phyloP scores from a whole-genome alignment of 306 rosid species.

The Vigna radiata region DNA sequence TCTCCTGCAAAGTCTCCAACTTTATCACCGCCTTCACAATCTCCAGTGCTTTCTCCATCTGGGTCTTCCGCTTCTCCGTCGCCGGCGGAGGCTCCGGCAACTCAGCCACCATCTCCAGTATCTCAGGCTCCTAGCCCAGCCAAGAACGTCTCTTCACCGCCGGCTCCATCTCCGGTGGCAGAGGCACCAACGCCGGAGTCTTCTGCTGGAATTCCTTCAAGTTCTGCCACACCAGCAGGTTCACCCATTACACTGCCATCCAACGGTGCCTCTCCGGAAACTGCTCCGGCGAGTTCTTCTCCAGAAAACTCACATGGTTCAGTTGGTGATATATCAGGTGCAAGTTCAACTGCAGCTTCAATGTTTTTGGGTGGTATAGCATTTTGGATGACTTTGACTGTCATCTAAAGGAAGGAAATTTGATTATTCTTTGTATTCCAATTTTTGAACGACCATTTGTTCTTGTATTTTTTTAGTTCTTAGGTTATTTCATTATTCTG shows the following conservation, averaged over 20 bases:
- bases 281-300: conserved; percentile 60
- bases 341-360: conserved; percentile 46
- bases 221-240: conserved; percentile 58
- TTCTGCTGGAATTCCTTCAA: conserved; percentile 57
- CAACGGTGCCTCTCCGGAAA: conserved; percentile 52
- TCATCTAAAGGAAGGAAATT: conserved; percentile 14
- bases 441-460: not conserved
- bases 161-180: conserved; percentile 50
- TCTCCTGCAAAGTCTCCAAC: conserved; percentile 70
- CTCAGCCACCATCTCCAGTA: conserved; percentile 44
- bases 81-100: conserved; percentile 43
- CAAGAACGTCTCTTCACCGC: conserved; percentile 53
- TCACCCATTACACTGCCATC: conserved; percentile 67
- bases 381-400: conserved; percentile 56
- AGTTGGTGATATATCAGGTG: conserved; percentile 61
- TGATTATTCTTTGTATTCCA: not conserved
- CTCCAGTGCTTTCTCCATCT: conserved; percentile 52
- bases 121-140: conserved; percentile 63
- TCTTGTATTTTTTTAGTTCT: not conserved
- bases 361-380: conserved; percentile 52
- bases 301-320: conserved; percentile 66
- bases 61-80: conserved; percentile 39
- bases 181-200: conserved; percentile 57
- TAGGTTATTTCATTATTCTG: not conserved
- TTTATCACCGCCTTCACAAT: conserved; percentile 54